These are phyloP conservation scores for Pulicaria dysenterica DNA, from an alignment of 129 eudicot species.

Conservation along the genomic window DNA sequence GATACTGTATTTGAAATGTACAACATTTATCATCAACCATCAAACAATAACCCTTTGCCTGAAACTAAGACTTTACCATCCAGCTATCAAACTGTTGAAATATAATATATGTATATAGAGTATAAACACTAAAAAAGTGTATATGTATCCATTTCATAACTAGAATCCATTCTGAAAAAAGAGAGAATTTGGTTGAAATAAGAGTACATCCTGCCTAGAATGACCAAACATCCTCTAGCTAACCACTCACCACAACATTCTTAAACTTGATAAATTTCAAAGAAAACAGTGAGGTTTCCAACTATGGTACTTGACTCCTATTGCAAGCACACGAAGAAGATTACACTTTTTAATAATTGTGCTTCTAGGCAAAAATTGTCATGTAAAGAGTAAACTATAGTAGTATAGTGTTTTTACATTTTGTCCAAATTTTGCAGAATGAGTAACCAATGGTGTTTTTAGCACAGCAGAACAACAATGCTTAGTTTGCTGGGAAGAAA, in stretches of 20 bases:
- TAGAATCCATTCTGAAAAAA: not conserved
- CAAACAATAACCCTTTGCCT: not conserved
- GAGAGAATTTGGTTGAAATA: not conserved
- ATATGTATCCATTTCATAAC: not conserved
- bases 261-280: not conserved
- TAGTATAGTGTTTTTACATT: not conserved
- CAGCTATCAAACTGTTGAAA: not conserved
- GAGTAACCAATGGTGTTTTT: not conserved
- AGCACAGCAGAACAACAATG: not conserved
- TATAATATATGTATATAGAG: not conserved
- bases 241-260: constrained; percentile 1
- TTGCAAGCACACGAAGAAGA: constrained; percentile 4
- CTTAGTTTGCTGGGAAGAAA: not conserved
- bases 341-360: not conserved
- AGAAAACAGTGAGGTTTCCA: not conserved
- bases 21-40: constrained; percentile 7
- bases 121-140: not conserved
- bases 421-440: not conserved
- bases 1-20: not conserved
- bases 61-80: not conserved
- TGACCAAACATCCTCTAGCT: constrained; percentile 14
- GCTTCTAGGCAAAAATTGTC: not conserved
- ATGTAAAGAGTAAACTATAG: not conserved
- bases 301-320: not conserved
- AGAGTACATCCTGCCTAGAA: not conserved